Evolutionary conservation across 2,329 filamentous ascomycete genomes (phyloP).

Genomic region (Ambrosiella xylebori): DNA sequence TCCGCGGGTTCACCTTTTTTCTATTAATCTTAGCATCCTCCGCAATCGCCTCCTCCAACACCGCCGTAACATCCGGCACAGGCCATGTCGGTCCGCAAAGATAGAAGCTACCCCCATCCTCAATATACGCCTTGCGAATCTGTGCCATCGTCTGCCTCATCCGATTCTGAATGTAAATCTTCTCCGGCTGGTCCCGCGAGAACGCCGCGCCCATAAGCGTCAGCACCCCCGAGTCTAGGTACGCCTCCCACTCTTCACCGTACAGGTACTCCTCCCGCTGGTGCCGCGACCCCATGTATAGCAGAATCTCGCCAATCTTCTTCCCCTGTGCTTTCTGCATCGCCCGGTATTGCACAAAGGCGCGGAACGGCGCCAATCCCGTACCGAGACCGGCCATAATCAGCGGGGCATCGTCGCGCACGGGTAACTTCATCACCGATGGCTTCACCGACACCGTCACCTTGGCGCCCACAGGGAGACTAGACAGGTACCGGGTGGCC

Average conservation of each 20-base stretch:
- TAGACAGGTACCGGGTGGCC: constrained; percentile 75
- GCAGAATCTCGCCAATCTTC: constrained; percentile 76
- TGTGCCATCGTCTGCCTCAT: constrained; percentile 78
- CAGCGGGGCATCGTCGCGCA: constrained; percentile 71
- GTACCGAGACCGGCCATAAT: constrained; percentile 99
- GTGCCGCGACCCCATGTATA: constrained; percentile 95
- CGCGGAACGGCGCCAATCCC: constrained; percentile 94
- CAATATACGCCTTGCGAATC: constrained; percentile 72
- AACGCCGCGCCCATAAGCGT: constrained; percentile 88
- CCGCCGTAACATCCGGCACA: constrained; percentile 86
- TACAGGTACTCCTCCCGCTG: constrained; percentile 98
- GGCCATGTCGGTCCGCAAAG: constrained; percentile 97
- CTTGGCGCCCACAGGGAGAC: constrained; percentile 54
- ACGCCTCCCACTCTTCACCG: constrained; percentile 98
- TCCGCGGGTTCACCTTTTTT: constrained; percentile 68
- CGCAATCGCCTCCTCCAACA: constrained; percentile 81
- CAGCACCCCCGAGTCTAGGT: constrained; percentile 86
- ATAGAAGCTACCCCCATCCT: constrained; percentile 84
- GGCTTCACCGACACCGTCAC: constrained; percentile 93
- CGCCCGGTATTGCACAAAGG: constrained; percentile 93
- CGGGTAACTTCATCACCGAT: constrained; percentile 96
- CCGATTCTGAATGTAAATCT: constrained; percentile 98
- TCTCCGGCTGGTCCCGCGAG: constrained; percentile 89
- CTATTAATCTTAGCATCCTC: constrained; percentile 50
- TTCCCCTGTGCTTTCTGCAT: constrained; percentile 97